phyloP scores from a whole-genome alignment of 139 green algal species.

The Chlamydomonas eustigma region DNA sequence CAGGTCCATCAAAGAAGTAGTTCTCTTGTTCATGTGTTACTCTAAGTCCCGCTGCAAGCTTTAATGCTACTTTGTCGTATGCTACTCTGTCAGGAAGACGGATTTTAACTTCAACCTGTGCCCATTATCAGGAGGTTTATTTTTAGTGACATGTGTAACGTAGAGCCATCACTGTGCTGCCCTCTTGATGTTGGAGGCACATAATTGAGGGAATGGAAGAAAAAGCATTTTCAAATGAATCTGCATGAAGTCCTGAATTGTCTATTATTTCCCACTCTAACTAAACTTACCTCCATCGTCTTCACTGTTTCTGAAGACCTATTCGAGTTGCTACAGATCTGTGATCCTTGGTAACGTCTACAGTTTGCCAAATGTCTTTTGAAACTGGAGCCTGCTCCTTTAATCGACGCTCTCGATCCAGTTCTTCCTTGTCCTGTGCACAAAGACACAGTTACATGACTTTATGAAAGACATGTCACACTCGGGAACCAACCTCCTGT shows the following conservation, averaged over 20 bases:
- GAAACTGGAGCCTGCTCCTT: neutral
- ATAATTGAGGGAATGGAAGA: no score
- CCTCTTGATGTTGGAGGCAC: no score
- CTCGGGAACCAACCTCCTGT: slow-evolving; percentile 14
- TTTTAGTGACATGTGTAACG: no score
- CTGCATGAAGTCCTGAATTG: no score
- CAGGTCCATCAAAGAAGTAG: slow-evolving; percentile 90
- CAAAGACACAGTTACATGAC: neutral
- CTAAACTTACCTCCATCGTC: slow-evolving; percentile 34
- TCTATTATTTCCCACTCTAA: no score
- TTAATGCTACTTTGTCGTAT: slow-evolving; percentile 54
- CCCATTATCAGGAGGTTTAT: neutral
- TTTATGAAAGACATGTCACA: neutral
- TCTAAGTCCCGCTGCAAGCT: slow-evolving; percentile 35
- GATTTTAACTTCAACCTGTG: slow-evolving; percentile 92
- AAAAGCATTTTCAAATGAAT: no score
- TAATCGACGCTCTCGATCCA: neutral
- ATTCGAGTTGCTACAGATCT: slow-evolving; percentile 30
- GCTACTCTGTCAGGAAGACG: slow-evolving; percentile 58
- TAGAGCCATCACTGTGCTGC: no score
- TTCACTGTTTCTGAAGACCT: slow-evolving; percentile 29
- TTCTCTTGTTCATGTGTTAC: slow-evolving; percentile 80
- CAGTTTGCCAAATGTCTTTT: no score
- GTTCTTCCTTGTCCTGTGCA: slow-evolving; percentile 16
- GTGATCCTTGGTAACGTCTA: slow-evolving; percentile 21